phyloP scores from a whole-genome alignment of 2,329 filamentous ascomycete genomes.

The Cordyceps cateniannulata region DNA sequence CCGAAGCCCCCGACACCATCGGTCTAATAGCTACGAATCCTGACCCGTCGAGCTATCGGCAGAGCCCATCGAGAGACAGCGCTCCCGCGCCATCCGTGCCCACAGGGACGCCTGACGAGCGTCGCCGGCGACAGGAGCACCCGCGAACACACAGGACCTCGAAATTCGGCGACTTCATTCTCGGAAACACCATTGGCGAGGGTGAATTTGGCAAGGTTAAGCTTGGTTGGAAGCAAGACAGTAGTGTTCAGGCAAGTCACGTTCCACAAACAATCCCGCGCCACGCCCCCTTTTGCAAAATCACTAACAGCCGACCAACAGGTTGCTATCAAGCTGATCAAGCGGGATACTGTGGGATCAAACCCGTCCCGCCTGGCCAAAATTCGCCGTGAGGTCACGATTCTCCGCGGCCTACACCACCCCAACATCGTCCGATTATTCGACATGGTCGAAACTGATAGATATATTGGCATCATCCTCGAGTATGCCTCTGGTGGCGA shows the following conservation, averaged over 20 bases:
- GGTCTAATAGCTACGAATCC: slow-evolving; percentile 56
- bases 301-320: slow-evolving; percentile 30
- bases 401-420: slow-evolving; percentile 79
- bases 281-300: background rate
- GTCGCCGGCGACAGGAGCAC: slow-evolving; percentile 56
- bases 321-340: slow-evolving; percentile 97
- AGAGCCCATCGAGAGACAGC: slow-evolving; percentile 31
- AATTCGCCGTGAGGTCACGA: slow-evolving; percentile 94
- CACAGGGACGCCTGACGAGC: slow-evolving; percentile 39
- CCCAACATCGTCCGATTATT: slow-evolving; percentile 95
- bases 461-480: slow-evolving; percentile 95
- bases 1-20: slow-evolving; percentile 74
- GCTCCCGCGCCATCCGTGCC: slow-evolving; percentile 39
- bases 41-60: slow-evolving; percentile 26
- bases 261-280: background rate
- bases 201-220: slow-evolving; percentile 99
- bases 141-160: slow-evolving; percentile 53
- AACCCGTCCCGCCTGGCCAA: slow-evolving; percentile 89
- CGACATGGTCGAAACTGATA: slow-evolving; percentile 97
- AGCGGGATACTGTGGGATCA: slow-evolving; percentile 79
- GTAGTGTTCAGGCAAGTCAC: slow-evolving; percentile 64
- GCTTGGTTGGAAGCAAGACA: slow-evolving; percentile 95
- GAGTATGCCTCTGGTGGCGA: slow-evolving; percentile 98
- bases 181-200: slow-evolving; percentile 93
- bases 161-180: slow-evolving; percentile 90